Evolutionary conservation across 2,329 filamentous ascomycete genomes (phyloP).

Genomic region (Fusarium solani-melongenae): DNA sequence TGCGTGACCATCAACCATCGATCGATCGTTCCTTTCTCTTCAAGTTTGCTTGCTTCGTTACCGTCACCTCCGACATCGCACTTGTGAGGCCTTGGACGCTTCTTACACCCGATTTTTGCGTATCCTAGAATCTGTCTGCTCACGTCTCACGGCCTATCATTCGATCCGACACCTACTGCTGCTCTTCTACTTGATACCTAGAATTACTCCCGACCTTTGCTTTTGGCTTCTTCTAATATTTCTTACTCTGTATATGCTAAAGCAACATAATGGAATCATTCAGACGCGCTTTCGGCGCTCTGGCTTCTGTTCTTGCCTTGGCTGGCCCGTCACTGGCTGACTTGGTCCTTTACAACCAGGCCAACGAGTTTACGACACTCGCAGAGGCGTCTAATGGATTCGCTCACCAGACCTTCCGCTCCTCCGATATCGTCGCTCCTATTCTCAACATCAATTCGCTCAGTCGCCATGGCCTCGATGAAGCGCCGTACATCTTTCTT

Average conservation of each 20-base stretch:
- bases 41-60: background rate
- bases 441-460: slow-evolving; percentile 49
- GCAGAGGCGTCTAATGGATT: slow-evolving; percentile 40
- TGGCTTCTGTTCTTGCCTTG: slow-evolving; percentile 1
- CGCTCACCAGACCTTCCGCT: slow-evolving; percentile 49
- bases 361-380: slow-evolving; percentile 43
- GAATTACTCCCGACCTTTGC: background rate
- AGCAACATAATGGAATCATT: slow-evolving; percentile 12
- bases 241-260: background rate
- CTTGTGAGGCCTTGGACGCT: slow-evolving; percentile 1
- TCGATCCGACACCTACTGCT: background rate
- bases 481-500: slow-evolving; percentile 49
- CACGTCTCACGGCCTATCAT: background rate
- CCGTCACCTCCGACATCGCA: background rate
- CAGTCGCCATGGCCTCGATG: slow-evolving; percentile 41
- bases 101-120: slow-evolving; percentile 1
- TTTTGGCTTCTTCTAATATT: background rate
- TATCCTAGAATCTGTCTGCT: slow-evolving; percentile 1
- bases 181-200: background rate
- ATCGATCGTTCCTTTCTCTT: slow-evolving; percentile 5
- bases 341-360: slow-evolving; percentile 37
- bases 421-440: slow-evolving; percentile 48
- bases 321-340: slow-evolving; percentile 40
- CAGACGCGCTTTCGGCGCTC: background rate
- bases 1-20: background rate